Base-by-base conservation (phyloP, 176 grass and related monocot species). In the Stipa capillata region DNA sequence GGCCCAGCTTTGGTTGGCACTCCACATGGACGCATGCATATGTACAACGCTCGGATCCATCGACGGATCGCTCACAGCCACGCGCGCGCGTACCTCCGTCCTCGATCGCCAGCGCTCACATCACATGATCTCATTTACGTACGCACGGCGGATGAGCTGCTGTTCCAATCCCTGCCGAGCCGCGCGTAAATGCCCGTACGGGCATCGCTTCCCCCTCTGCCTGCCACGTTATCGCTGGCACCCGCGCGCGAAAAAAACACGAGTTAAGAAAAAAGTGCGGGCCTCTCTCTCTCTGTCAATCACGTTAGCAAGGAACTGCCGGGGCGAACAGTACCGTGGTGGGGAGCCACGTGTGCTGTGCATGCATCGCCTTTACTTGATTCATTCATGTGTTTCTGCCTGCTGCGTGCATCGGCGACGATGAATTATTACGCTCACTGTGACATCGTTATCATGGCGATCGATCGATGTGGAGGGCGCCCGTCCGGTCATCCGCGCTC, bases 51-150 rank as follows among this genome's bases (percentile, higher is more conserved):
- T 71, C 34, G 34, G 50, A 53, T 74, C 72, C 72, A 37, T 56
- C n/a, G 50, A 13, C 37, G 0, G 43, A 49, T 48, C 43, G 20
- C 23, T 24, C 20, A 3, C 47, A n/a, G n/a, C n/a, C n/a, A n/a
- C n/a, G n/a, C n/a, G n/a, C n/a, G n/a, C n/a, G n/a, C n/a, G n/a
- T n/a, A n/a, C n/a, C n/a, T 59, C 18, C 69, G 3, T n/a, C 31
- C 11, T 35, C 12, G 47, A 21, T 34, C 17, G 39, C 9, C 28
- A 49, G 3, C 40, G n/a, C 10, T 60, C 65, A 60, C 83, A 55
- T 73, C 74, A 72, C 83, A 65, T 73, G 44, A 72, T 25, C 56
- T 23, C 76, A 65, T 73, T 72, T n/a, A n/a, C n/a, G n/a, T n/a
- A n/a, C n/a, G n/a, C n/a, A n/a, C n/a, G n/a, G n/a, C n/a, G n/a